phyloP scores from a whole-genome alignment of 2,329 filamentous ascomycete species.

The Plenodomus tracheiphilus region DNA sequence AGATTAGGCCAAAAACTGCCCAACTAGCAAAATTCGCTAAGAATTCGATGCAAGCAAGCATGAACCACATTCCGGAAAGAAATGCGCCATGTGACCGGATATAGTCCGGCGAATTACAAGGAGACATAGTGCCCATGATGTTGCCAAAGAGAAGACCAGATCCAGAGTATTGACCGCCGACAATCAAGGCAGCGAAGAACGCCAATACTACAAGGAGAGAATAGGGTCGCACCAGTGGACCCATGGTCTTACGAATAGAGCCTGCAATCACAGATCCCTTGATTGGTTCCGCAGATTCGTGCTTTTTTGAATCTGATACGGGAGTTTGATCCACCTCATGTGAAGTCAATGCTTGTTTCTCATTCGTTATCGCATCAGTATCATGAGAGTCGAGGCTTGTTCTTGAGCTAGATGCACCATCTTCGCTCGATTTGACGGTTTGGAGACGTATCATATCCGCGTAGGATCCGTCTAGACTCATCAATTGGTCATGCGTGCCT shows the following conservation, averaged over 20 bases:
- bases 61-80: conserved; percentile 63
- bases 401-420: conserved; percentile 22
- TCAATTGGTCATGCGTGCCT: conserved; percentile 40
- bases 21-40: conserved; percentile 65
- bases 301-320: not conserved
- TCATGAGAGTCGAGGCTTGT: conserved; percentile 26
- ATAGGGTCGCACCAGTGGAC: conserved; percentile 50
- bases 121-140: conserved; percentile 60
- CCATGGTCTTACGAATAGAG: conserved; percentile 37
- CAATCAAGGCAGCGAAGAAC: conserved; percentile 55
- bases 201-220: conserved; percentile 52
- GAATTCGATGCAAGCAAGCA: conserved; percentile 63
- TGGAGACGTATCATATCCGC: conserved; percentile 56
- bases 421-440: conserved; percentile 48
- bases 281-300: conserved; percentile 11
- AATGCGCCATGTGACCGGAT: conserved; percentile 57
- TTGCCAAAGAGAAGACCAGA: conserved; percentile 64
- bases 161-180: conserved; percentile 61
- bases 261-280: conserved; percentile 24
- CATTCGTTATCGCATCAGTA: conserved; percentile 21
- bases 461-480: conserved; percentile 47
- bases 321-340: conserved; percentile 10
- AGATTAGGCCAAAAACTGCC: conserved; percentile 60
- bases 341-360: conserved; percentile 17
- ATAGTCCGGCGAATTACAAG: conserved; percentile 53